These are phyloP conservation scores for Aspergillus versicolor DNA, from an alignment of 2,329 filamentous ascomycete species.

Conservation along the genomic window DNA sequence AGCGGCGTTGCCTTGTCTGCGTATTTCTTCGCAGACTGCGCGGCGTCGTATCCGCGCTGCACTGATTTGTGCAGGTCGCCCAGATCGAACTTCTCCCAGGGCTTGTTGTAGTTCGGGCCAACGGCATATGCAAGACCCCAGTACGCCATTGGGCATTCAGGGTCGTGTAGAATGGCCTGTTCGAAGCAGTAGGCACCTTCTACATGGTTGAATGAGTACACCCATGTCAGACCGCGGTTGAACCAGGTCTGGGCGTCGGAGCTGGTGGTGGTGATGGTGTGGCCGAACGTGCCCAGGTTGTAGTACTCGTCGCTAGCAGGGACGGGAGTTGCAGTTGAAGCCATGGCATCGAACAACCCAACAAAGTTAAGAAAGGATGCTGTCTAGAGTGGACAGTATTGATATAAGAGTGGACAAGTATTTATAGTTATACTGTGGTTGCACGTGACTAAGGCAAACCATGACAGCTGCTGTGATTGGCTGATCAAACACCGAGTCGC, in stretches of 20 bases:
- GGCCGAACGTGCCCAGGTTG: constrained; percentile 36
- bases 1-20: constrained; percentile 30
- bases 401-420: too few species aligned
- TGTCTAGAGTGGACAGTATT: too few species aligned
- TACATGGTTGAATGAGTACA: constrained; percentile 41
- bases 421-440: too few species aligned
- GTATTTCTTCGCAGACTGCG: constrained; percentile 42
- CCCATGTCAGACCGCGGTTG: constrained; percentile 35
- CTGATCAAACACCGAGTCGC: background rate
- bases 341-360: too few species aligned
- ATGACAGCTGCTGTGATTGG: too few species aligned
- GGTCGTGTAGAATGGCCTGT: constrained; percentile 34
- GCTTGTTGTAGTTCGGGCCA: constrained; percentile 78
- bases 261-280: constrained; percentile 25
- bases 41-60: constrained; percentile 48
- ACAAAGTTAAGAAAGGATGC: too few species aligned
- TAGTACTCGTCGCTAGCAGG: constrained; percentile 19
- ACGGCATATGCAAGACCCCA: constrained; percentile 59
- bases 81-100: constrained; percentile 69
- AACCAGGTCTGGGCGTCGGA: constrained; percentile 35
- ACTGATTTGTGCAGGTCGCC: constrained; percentile 55
- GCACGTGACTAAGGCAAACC: too few species aligned
- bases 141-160: constrained; percentile 39
- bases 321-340: background rate
- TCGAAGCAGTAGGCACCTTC: constrained; percentile 39